A percentile compares a stretch with the other conserved stretches of the same genome.
Conservation (phyloP, 345 rosid species). For the Eucalyptus sp. region DNA sequence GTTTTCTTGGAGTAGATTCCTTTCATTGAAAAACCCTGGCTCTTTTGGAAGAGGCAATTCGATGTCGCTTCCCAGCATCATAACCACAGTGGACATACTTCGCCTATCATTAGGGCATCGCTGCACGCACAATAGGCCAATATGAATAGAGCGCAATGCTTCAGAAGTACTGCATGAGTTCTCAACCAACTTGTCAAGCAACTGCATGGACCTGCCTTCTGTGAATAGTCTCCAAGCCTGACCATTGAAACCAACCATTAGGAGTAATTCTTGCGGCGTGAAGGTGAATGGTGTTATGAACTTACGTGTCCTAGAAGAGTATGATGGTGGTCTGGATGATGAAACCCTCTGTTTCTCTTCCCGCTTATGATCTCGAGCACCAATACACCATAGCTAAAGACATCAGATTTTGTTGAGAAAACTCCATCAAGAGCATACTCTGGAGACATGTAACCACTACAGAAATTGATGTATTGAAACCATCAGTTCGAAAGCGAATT, state of each 20-base stretch:
- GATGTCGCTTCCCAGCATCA: conserved; percentile 30
- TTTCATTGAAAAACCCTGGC: conserved; percentile 17
- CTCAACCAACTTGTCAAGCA: conserved; percentile 8
- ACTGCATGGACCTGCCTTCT: conserved; percentile 16
- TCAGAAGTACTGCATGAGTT: conserved; percentile 2
- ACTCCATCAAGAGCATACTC: conserved; percentile 27
- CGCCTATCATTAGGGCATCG: conserved; percentile 36
- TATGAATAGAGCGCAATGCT: conserved; percentile 25
- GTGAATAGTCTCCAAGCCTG: conserved; percentile 35
- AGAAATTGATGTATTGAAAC: background rate
- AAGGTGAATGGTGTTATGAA: background rate
- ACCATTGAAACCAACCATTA: background rate
- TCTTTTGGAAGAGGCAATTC: conserved; percentile 28
- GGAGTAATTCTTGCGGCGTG: background rate
- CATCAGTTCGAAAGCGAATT: background rate
- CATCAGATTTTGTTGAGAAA: conserved; percentile 24
- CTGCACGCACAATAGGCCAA: conserved; percentile 38
- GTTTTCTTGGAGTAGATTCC: background rate
- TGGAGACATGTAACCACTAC: conserved; percentile 41
- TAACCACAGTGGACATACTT: conserved; percentile 28
- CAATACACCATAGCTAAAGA: conserved; percentile 27
- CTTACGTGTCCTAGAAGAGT: conserved; percentile 27
- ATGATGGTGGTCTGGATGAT: conserved; percentile 7
- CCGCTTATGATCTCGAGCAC: conserved; percentile 20
- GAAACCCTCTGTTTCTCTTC: conserved; percentile 10